These are phyloP conservation scores for Suhomyces bribrorum DNA, from an alignment of 1,139 yeast genomes.

Conservation along the genomic window DNA sequence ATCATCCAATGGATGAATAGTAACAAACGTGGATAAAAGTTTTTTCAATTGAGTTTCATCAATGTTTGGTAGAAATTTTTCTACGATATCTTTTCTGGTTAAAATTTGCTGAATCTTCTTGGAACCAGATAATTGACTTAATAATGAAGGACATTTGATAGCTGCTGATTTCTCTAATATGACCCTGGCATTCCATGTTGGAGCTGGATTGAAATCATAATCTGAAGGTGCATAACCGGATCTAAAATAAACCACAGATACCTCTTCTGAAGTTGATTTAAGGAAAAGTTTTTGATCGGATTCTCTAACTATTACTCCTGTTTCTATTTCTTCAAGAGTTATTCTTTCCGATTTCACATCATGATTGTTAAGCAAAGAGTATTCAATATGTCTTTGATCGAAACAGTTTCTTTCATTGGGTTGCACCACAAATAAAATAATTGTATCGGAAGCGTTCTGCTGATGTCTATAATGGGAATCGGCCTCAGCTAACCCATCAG, in stretches of 20 bases:
- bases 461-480: constrained; percentile 49
- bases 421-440: constrained; percentile 81
- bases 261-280: constrained; percentile 60
- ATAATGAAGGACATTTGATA: constrained; percentile 85
- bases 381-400: constrained; percentile 87
- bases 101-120: constrained; percentile 90
- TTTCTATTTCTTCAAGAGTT: constrained; percentile 61
- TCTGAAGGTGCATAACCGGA: constrained; percentile 85
- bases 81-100: constrained; percentile 54
- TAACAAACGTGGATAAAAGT: constrained; percentile 70
- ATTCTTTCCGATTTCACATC: constrained; percentile 64
- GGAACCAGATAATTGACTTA: constrained; percentile 89
- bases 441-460: constrained; percentile 32
- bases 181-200: constrained; percentile 77
- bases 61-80: constrained; percentile 44
- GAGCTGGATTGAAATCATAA: constrained; percentile 51
- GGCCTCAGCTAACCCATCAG: constrained; percentile 72
- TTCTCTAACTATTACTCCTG: constrained; percentile 33
- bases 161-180: constrained; percentile 73
- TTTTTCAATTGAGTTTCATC: constrained; percentile 26
- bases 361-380: constrained; percentile 56
- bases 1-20: constrained; percentile 81
- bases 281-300: constrained; percentile 50
- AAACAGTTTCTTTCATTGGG: constrained; percentile 84
- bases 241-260: constrained; percentile 86